Evolutionary conservation across 306 rosid genomes (phyloP).

Genomic region (Trifolium subterraneum): DNA sequence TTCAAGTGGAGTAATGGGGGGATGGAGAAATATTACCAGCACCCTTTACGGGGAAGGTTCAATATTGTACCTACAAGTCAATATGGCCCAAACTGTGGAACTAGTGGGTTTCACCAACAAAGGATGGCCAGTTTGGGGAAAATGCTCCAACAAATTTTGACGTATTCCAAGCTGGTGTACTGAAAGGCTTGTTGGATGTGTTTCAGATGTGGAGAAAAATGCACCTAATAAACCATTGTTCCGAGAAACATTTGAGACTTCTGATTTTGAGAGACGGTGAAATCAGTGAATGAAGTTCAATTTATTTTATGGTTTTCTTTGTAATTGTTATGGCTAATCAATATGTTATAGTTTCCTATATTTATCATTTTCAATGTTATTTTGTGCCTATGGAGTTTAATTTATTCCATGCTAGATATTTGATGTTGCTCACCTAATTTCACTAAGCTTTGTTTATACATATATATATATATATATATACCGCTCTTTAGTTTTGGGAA

Average conservation of each 20-base stretch:
- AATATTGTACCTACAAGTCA: not conserved
- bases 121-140: not conserved
- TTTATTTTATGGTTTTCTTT: not conserved
- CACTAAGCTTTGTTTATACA: slow-evolving; percentile 4
- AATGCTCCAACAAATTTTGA: not conserved
- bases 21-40: no score
- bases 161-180: no score
- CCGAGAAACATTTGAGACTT: no score
- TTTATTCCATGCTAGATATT: not conserved
- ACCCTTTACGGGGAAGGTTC: not conserved
- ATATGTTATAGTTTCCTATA: slow-evolving; percentile 22
- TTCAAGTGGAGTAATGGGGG: no score
- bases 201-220: no score
- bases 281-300: no score
- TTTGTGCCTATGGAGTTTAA: not conserved
- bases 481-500: not conserved
- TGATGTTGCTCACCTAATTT: not conserved
- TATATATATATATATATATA: no score
- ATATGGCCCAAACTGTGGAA: not conserved
- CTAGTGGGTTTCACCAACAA: not conserved
- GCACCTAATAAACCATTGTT: no score
- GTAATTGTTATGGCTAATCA: not conserved
- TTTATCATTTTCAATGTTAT: not conserved
- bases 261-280: no score
- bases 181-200: no score